Base-by-base conservation (phyloP, 176 grass and related monocot genomes). In the Lolium perenne region DNA sequence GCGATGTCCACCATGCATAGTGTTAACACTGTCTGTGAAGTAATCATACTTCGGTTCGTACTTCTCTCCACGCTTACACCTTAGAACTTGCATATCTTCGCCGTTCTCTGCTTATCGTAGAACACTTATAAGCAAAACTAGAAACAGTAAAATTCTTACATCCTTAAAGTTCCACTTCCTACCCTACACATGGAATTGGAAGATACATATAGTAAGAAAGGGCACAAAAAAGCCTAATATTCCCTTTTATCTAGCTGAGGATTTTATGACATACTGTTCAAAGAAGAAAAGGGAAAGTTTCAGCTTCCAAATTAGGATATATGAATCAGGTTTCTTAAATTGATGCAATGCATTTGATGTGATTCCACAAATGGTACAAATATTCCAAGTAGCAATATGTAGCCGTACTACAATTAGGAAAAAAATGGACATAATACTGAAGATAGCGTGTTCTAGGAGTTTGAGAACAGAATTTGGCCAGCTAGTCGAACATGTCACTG, bases 41-140 rank as follows among this genome's bases (percentile, higher is more conserved):
- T 92, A 99, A 91, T 96, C 97, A 78, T 84, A 91, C 68, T 96
- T 92, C 1, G 87, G 89, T 82, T 94, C 92, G 64, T 99, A 96
- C 85, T 94, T 94, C 88, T 99, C 90, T 6, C 92, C 94, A 75
- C 57, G 81, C 83, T 91, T 93, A 75, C 96, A 99, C 35, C 92
- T 91, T 51, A 91, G 38, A 48, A 99, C 87, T 91, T 99, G 97
- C 22, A 96, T 96, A 78, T 94, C 94, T 82, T 99, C 97, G 15
- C 92, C 92, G 77, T 99, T 99, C 84, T 99, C 97, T 99, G 89
- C 38, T 83, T 47, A 91, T 38, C 38, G 84, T 70, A 89, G 13
- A 94, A 71, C 25, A 80, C 65, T 15, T 55, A 67, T 80, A n/a
- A 91, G 75, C 4, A 61, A 89, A 66, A 70, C 0, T 23, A 11